phyloP scores from a whole-genome alignment of 352 stramenopile genomes.

The Globisporangium okanoganense region DNA sequence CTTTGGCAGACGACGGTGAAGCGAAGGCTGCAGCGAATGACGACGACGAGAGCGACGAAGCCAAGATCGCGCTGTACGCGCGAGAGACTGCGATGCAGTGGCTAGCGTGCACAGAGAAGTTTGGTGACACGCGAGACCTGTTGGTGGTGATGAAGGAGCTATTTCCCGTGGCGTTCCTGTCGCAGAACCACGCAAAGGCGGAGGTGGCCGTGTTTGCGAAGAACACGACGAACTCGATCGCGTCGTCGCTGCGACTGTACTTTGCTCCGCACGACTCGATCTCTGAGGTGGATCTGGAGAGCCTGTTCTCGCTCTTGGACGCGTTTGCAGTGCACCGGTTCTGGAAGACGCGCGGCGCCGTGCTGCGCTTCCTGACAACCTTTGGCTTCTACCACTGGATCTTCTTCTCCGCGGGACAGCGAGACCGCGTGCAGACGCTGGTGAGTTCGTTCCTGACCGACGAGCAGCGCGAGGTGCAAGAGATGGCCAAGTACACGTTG shows the following conservation, averaged over 20 bases:
- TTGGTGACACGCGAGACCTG: slow-evolving; percentile 44
- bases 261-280: slow-evolving; percentile 12
- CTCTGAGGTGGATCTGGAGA: slow-evolving; percentile 11
- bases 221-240: slow-evolving; percentile 50
- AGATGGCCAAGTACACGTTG: slow-evolving; percentile 75
- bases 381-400: slow-evolving; percentile 78
- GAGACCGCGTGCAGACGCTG: slow-evolving; percentile 47
- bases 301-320: slow-evolving; percentile 41
- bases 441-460: slow-evolving; percentile 57
- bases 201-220: slow-evolving; percentile 66
- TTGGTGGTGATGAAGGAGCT: slow-evolving; percentile 39
- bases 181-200: slow-evolving; percentile 63
- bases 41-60: slow-evolving; percentile 9
- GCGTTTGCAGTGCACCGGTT: slow-evolving; percentile 30
- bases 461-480: slow-evolving; percentile 73
- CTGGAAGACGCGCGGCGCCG: slow-evolving; percentile 69
- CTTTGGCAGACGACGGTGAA: slow-evolving; percentile 3
- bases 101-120: slow-evolving; percentile 47
- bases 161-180: slow-evolving; percentile 61
- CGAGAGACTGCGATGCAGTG: slow-evolving; percentile 74
- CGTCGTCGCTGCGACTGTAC: slow-evolving; percentile 53
- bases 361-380: slow-evolving; percentile 69
- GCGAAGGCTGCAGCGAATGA: background rate
- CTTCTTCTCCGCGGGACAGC: slow-evolving; percentile 32
- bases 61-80: slow-evolving; percentile 30